Evolutionary conservation across 192 early-diverging fungal genomes (phyloP).

Genomic region (Chytriomyces hyalinus): DNA sequence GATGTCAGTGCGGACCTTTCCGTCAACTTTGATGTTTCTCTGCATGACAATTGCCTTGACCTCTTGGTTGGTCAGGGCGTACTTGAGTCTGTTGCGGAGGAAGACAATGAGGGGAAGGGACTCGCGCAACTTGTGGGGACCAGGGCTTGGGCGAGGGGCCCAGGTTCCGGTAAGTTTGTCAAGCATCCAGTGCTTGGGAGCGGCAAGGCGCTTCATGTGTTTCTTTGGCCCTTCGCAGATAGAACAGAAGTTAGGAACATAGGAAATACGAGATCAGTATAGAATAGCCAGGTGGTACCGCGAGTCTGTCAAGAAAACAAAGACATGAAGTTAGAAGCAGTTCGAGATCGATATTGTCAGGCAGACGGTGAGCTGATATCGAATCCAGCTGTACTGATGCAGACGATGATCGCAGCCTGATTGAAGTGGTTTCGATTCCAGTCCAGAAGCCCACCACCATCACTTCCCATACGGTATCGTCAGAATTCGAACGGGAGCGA

Average conservation of each 20-base stretch:
- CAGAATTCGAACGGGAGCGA: no score
- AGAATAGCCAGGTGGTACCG: no score
- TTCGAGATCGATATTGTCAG: no score
- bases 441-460: no score
- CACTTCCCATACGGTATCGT: no score
- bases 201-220: conserved; percentile 99
- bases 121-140: conserved; percentile 99
- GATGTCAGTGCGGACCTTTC: conserved; percentile 94
- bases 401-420: no score
- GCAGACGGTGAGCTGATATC: no score
- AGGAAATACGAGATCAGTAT: no score
- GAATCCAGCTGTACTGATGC: no score
- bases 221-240: conserved; percentile 85
- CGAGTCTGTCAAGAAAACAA: no score
- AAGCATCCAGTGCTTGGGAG: conserved; percentile 99
- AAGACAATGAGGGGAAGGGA: conserved; percentile 98
- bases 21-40: conserved; percentile 98
- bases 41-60: conserved; percentile 96
- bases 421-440: no score
- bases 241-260: neutral
- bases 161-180: conserved; percentile 99
- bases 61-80: conserved; percentile 97
- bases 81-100: conserved; percentile 99
- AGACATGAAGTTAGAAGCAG: no score
- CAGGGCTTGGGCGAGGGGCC: conserved; percentile 94